Base-by-base conservation (phyloP, 2,329 filamentous ascomycete species). In the Alternaria gaisen region DNA sequence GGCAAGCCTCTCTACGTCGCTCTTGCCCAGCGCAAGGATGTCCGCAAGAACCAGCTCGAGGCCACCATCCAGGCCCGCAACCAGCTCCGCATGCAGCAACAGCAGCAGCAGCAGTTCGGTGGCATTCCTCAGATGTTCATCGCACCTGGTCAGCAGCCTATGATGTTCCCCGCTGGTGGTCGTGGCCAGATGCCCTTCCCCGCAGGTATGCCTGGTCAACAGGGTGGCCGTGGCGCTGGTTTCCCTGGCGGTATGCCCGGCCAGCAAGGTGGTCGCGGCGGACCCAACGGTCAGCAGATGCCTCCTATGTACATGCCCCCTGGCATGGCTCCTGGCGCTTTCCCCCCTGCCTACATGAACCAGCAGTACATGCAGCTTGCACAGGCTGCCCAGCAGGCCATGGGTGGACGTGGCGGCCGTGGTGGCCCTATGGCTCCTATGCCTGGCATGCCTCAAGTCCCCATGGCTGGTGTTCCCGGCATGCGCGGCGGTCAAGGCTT, bases 41-140 rank as follows among this genome's bases (percentile, higher is more conserved):
- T 99, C 76, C 94, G 95, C 83, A 97, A 97, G 89, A 97, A 90
- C 85, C 95, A 98, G 68, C 92, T 99, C 72, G 95, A 99, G 86
- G 94, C 94, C 75, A 97, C 93, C 83, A 99, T 99, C 82, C 95
- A 98, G 85, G 94, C 95, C 81, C 93, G 95, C 82, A 98, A 98
- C 87, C 94, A 97, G 82, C 90, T 97, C 79, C 91, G 95, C 77
- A 95, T 98, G 90, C 95, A 98, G 86, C 95, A 99, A 83, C 93
- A 93, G 71, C 94, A 69, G 93, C 94, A 69, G 91, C 91, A 69
- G 71, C 75, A 78, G 64, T 78, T 78, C 26, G 75, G 75, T 28
- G 73, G 64, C 46, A 73, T 78, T 54, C 89, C 92, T 60, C 90
- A 91, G 67, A 93, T 98, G 83, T 98, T 95, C 87, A 97, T 97